Evolutionary conservation across 768 basidiomycete genomes (phyloP).

Genomic region (Mycena galopus): DNA sequence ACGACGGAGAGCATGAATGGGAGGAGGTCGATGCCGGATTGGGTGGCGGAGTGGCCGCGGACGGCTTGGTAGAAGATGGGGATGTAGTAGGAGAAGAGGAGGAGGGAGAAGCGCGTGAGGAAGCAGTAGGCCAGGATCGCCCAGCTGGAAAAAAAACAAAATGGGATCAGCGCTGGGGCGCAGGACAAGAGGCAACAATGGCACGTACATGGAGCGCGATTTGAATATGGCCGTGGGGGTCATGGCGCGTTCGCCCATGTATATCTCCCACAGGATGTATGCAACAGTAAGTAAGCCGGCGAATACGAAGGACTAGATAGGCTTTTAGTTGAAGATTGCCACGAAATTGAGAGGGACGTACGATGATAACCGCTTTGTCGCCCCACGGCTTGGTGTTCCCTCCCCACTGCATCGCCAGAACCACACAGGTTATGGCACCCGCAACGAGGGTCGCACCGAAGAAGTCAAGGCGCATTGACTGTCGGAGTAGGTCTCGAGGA

Average conservation of each 20-base stretch:
- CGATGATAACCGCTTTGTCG: slow-evolving; percentile 31
- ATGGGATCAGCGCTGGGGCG: too few relatives aligned
- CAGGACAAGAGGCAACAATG: too few relatives aligned
- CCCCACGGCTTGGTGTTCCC: slow-evolving; percentile 59
- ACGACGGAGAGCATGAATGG: too few relatives aligned
- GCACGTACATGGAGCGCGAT: slow-evolving; percentile 3
- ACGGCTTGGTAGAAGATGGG: too few relatives aligned
- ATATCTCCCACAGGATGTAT: slow-evolving; percentile 15
- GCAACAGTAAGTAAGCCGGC: slow-evolving; percentile 18
- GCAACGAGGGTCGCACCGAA: slow-evolving; percentile 52
- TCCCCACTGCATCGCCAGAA: slow-evolving; percentile 59
- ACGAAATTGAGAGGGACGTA: neutral
- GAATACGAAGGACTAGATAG: slow-evolving; percentile 16
- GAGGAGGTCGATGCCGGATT: too few relatives aligned
- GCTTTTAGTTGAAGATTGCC: too few relatives aligned
- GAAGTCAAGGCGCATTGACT: slow-evolving; percentile 49
- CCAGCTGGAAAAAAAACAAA: too few relatives aligned
- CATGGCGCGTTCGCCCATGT: slow-evolving; percentile 20
- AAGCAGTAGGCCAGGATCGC: too few relatives aligned
- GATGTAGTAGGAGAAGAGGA: too few relatives aligned
- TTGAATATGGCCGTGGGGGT: slow-evolving; percentile 15
- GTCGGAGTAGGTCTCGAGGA: neutral
- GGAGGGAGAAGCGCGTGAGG: too few relatives aligned
- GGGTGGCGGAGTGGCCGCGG: too few relatives aligned
- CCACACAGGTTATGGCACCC: slow-evolving; percentile 47